phyloP scores from a whole-genome alignment of 148 eudicot genomes.

The Camellia lanceoleosa region DNA sequence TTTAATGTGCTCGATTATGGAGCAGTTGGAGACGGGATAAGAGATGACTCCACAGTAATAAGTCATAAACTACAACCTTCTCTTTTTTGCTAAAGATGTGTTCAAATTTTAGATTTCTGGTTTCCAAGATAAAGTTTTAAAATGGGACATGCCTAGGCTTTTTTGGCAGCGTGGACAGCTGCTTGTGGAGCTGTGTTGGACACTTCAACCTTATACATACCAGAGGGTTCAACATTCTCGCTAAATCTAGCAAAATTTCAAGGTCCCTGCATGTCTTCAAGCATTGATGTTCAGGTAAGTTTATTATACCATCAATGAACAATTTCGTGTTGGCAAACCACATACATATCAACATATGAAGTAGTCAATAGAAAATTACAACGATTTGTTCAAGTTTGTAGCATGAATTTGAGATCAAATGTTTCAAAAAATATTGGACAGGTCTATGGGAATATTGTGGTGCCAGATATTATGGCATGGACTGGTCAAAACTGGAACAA shows the following conservation, averaged over 20 bases:
- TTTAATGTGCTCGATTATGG: slow-evolving; percentile 25
- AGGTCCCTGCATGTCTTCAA: slow-evolving; percentile 42
- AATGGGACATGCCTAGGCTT: slow-evolving; percentile 26
- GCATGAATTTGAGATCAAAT: background rate
- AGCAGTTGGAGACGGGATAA: slow-evolving; percentile 33
- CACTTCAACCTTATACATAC: slow-evolving; percentile 14
- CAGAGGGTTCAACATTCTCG: slow-evolving; percentile 23
- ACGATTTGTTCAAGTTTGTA: background rate
- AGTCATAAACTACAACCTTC: no score
- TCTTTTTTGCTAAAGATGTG: no score
- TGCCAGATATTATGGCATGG: slow-evolving; percentile 29
- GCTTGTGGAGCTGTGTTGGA: slow-evolving; percentile 16
- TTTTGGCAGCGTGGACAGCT: slow-evolving; percentile 35
- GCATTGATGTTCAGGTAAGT: slow-evolving; percentile 29
- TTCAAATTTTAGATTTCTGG: background rate
- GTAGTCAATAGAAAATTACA: no score
- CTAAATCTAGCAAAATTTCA: slow-evolving; percentile 21
- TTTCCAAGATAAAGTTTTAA: background rate
- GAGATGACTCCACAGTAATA: slow-evolving; percentile 30
- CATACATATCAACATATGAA: no score
- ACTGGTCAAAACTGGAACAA: background rate
- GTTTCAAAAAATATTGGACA: background rate
- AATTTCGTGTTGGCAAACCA: no score
- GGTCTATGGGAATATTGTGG: slow-evolving; percentile 33
- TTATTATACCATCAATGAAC: no score